These are phyloP conservation scores for Gentiana straminea DNA, from an alignment of 257 asterid species.

Conservation along the genomic window DNA sequence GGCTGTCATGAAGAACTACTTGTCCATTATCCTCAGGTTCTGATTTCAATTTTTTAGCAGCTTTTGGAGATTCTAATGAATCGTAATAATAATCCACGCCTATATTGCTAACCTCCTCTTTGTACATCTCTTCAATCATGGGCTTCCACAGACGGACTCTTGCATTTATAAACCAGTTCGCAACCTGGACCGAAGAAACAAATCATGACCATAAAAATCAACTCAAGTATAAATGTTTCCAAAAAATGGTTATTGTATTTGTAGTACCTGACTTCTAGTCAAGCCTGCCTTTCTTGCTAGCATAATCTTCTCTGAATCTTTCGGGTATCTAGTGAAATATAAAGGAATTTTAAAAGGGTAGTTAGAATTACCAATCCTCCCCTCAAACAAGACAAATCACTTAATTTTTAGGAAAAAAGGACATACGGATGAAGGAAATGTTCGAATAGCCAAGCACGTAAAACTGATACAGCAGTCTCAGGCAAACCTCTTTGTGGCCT, in stretches of 20 bases:
- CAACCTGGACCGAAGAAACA: slow-evolving; percentile 34
- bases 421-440: slow-evolving; percentile 90
- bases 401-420: not conserved
- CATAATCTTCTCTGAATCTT: slow-evolving; percentile 64
- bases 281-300: slow-evolving; percentile 74
- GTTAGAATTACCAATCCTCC: slow-evolving; percentile 4
- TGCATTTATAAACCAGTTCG: slow-evolving; percentile 86
- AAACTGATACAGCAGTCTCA: slow-evolving; percentile 61
- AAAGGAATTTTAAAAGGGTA: not conserved
- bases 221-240: not conserved
- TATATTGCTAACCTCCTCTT: slow-evolving; percentile 63
- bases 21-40: slow-evolving; percentile 29
- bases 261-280: slow-evolving; percentile 61
- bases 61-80: slow-evolving; percentile 31
- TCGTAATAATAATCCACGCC: slow-evolving; percentile 38
- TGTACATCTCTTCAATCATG: slow-evolving; percentile 82
- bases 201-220: slow-evolving; percentile 2
- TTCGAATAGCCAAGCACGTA: slow-evolving; percentile 91
- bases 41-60: slow-evolving; percentile 26
- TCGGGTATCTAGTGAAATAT: slow-evolving; percentile 48
- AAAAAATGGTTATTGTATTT: not conserved
- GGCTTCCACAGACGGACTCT: slow-evolving; percentile 87
- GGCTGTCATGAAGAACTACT: slow-evolving; percentile 24
- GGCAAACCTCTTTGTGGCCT: slow-evolving; percentile 87
- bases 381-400: not conserved